Percentiles rank a stretch among this genome's conserved stretches.
phyloP scores from a whole-genome alignment of 805 yeast species.

The Teunomyces panamensis region DNA sequence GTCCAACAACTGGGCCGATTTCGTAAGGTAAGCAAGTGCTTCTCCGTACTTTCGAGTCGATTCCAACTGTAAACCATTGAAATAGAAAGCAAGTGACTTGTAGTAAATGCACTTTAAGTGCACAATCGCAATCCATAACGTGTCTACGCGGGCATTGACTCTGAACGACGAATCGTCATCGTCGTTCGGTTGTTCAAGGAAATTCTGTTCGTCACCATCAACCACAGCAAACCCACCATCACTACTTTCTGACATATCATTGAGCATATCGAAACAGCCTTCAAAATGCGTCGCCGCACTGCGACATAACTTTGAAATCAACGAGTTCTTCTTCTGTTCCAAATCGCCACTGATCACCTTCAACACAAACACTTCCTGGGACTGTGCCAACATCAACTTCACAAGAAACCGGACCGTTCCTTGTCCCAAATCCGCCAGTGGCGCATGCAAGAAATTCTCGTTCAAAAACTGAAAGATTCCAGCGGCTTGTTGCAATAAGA shows the following conservation, averaged over 20 bases:
- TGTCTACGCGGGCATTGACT: conserved; percentile 29
- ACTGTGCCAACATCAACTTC: conserved; percentile 75
- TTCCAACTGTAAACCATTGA: conserved; percentile 56
- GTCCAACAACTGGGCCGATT: conserved; percentile 45
- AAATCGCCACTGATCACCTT: conserved; percentile 54
- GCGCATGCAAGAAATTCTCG: conserved; percentile 86
- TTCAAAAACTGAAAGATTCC: conserved; percentile 71
- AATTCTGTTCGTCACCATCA: conserved; percentile 23
- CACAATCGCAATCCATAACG: conserved; percentile 50
- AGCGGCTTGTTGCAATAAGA: conserved; percentile 68
- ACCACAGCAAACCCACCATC: conserved; percentile 5
- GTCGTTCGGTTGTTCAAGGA: conserved; percentile 12
- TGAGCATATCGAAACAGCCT: conserved; percentile 46
- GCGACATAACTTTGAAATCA: conserved; percentile 73
- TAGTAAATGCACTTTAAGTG: conserved; percentile 55
- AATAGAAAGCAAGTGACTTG: conserved; percentile 56
- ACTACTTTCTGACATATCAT: conserved; percentile 16
- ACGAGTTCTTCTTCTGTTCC: conserved; percentile 55
- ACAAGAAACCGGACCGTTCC: conserved; percentile 63
- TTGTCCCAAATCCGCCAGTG: conserved; percentile 71
- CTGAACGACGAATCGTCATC: conserved; percentile 10
- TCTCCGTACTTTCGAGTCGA: conserved; percentile 64
- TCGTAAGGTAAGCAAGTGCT: conserved; percentile 62
- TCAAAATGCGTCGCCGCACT: conserved; percentile 57
- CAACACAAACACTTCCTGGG: conserved; percentile 78